phyloP scores from a whole-genome alignment of 768 basidiomycete genomes.

The Suillus brevipes region DNA sequence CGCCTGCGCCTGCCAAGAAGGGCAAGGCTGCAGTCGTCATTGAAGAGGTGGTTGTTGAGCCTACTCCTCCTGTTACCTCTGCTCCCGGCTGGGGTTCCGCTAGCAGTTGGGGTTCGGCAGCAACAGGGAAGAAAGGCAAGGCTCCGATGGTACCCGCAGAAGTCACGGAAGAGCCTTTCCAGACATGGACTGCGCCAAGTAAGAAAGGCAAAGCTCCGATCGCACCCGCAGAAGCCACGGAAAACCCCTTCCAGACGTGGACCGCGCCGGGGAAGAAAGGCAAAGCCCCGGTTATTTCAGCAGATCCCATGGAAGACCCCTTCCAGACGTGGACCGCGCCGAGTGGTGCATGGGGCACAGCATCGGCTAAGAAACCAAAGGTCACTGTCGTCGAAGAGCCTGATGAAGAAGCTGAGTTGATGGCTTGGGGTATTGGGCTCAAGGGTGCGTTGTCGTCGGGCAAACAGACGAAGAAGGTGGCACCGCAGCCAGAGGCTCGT shows the following conservation, averaged over 20 bases:
- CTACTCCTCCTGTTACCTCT: conserved; percentile 5
- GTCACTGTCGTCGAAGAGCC: conserved; percentile 17
- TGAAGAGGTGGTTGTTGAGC: conserved; percentile 18
- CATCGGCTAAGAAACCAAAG: neutral
- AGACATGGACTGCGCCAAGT: conserved; percentile 3
- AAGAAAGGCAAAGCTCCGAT: conserved; percentile 18
- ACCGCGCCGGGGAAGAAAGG: conserved; percentile 16
- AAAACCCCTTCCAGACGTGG: neutral
- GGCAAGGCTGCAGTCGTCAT: conserved; percentile 4
- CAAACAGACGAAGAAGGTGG: conserved; percentile 19
- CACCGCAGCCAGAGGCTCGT: conserved; percentile 12
- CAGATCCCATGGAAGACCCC: neutral
- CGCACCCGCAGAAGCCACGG: neutral
- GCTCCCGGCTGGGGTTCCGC: conserved; percentile 18
- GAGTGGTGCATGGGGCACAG: neutral
- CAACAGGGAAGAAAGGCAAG: conserved; percentile 22
- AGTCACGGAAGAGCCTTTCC: neutral
- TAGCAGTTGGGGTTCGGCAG: conserved; percentile 3
- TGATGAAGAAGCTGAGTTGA: conserved; percentile 17
- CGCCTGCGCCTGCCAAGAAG: conserved; percentile 15
- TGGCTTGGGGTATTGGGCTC: conserved; percentile 14
- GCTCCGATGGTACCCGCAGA: neutral
- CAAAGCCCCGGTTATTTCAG: conserved; percentile 4
- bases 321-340: neutral
- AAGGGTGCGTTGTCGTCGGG: neutral